A percentile compares a stretch with the other conserved stretches of the same genome.
These are phyloP conservation scores for Cryptococcus sp. DNA, from an alignment of 1,284 basidiomycete species.

Conservation along the genomic window DNA sequence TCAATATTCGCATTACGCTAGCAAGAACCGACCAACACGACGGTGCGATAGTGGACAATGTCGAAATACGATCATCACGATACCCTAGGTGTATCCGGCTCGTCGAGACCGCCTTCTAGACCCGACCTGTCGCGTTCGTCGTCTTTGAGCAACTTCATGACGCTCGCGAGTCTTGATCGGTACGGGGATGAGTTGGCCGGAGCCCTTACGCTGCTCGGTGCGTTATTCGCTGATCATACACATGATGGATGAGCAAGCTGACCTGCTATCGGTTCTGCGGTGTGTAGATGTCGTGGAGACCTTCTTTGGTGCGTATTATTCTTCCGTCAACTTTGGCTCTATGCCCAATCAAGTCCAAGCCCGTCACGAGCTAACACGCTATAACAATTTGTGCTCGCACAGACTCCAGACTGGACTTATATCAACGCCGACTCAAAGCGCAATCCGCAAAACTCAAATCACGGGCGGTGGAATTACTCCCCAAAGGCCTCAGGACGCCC, in stretches of 20 bases:
- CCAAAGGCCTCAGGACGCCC: constrained; percentile 57
- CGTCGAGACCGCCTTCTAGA: too few species aligned
- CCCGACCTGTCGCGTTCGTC: constrained; percentile 19
- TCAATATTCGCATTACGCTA: too few species aligned
- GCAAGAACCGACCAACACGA: too few species aligned
- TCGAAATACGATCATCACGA: too few species aligned
- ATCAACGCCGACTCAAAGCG: constrained; percentile 82
- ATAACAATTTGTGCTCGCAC: background rate
- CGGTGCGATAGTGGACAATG: too few species aligned
- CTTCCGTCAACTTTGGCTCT: background rate
- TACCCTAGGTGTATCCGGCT: too few species aligned
- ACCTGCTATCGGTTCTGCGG: constrained; percentile 8
- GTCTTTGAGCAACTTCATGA: constrained; percentile 37
- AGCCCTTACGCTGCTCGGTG: constrained; percentile 48
- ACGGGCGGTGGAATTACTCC: constrained; percentile 69
- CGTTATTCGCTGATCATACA: constrained; percentile 6
- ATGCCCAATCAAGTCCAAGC: too few species aligned
- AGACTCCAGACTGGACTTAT: constrained; percentile 84
- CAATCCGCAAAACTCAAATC: constrained; percentile 78
- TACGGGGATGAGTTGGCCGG: constrained; percentile 49
- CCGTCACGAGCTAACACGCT: background rate
- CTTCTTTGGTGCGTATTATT: constrained; percentile 45
- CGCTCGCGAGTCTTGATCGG: constrained; percentile 31
- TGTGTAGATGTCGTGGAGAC: constrained; percentile 52
- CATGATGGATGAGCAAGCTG: background rate